Evolutionary conservation across 176 grass and related monocot species (phyloP).

Genomic region (Poa annua): DNA sequence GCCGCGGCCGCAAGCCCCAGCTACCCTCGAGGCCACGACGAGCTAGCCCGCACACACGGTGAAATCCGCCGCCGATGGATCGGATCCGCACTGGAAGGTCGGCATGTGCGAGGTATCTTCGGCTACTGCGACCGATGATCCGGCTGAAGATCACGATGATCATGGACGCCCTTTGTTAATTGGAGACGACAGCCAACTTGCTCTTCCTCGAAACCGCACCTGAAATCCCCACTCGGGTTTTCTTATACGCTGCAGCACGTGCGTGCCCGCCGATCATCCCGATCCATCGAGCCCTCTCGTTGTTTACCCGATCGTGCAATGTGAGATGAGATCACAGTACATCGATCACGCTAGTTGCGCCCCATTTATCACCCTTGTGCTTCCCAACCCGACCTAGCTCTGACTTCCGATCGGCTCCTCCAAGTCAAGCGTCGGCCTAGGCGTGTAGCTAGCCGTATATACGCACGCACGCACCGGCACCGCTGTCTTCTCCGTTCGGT

Average conservation of each 20-base stretch:
- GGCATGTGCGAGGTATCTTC: not conserved
- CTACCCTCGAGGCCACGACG: too few species aligned
- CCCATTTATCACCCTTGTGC: not conserved
- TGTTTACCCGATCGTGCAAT: too few species aligned
- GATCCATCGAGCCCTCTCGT: not conserved
- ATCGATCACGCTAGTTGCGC: not conserved
- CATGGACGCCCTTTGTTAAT: not conserved
- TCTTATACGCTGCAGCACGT: slow-evolving; percentile 9
- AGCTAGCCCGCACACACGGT: not conserved
- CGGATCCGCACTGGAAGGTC: not conserved
- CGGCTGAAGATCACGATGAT: not conserved
- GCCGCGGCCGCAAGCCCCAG: not conserved
- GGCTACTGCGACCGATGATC: not conserved
- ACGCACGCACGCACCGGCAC: not conserved
- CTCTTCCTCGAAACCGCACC: not conserved
- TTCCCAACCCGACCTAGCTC: not conserved
- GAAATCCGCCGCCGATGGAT: not conserved
- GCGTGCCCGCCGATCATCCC: not conserved
- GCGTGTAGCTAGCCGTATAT: not conserved
- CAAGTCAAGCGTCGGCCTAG: not conserved
- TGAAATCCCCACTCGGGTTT: slow-evolving; percentile 7
- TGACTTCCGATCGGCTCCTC: not conserved
- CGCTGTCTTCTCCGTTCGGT: not conserved
- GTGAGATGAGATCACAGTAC: not conserved
- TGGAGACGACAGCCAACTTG: not conserved